phyloP scores from a whole-genome alignment of 306 rosid species.

The Mimosa pudica region DNA sequence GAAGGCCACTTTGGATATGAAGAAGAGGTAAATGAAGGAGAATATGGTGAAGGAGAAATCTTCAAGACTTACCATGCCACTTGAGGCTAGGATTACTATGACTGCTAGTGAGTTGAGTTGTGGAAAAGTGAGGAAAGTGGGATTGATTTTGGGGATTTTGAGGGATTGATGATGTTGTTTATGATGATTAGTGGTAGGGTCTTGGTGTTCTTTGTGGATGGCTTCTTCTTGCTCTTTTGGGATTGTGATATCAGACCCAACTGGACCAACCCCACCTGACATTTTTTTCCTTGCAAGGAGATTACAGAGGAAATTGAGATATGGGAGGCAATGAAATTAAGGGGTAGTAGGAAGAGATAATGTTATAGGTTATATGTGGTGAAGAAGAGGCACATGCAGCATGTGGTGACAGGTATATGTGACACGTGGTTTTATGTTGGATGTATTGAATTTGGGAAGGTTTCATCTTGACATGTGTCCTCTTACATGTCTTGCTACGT shows the following conservation, averaged over 20 bases:
- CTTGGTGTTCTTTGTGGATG: slow-evolving; percentile 48
- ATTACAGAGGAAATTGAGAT: background rate
- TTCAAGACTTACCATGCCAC: slow-evolving; percentile 72
- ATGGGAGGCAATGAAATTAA: background rate
- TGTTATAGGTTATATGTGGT: background rate
- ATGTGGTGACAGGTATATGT: background rate
- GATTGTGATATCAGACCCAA: slow-evolving; percentile 56
- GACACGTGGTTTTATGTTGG: background rate
- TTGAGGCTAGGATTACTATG: slow-evolving; percentile 62
- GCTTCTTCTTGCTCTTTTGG: slow-evolving; percentile 59
- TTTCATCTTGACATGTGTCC: background rate
- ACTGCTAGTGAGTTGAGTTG: slow-evolving; percentile 71
- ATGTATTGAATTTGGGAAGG: background rate
- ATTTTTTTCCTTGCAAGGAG: slow-evolving; percentile 33
- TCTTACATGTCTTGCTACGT: background rate
- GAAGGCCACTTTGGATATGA: slow-evolving; percentile 71
- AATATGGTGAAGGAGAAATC: slow-evolving; percentile 70
- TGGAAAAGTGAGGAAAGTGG: slow-evolving; percentile 53
- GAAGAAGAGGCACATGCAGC: background rate
- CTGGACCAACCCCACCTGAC: slow-evolving; percentile 92
- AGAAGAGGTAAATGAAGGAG: slow-evolving; percentile 57
- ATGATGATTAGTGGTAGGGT: background rate
- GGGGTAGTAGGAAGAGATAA: background rate
- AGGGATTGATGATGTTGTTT: background rate
- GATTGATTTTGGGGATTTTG: slow-evolving; percentile 28